These are phyloP conservation scores for Phytophthora foliorum DNA, from an alignment of 352 stramenopile genomes.

Conservation along the genomic window DNA sequence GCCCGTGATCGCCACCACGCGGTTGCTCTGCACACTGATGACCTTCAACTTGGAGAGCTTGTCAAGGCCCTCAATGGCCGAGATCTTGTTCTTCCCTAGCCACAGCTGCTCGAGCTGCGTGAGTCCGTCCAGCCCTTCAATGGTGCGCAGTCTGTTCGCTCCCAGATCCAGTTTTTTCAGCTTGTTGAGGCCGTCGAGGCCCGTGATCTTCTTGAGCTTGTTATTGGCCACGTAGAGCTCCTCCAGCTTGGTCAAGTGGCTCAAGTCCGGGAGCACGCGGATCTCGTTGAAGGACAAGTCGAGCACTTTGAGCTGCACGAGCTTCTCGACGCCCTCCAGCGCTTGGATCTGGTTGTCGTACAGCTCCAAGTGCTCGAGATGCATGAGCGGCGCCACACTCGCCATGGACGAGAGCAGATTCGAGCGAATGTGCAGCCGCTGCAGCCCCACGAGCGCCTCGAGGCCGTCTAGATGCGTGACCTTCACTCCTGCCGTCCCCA, in stretches of 20 bases:
- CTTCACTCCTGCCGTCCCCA: constrained; percentile 86
- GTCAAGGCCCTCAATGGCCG: constrained; percentile 89
- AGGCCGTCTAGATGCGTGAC: constrained; percentile 73
- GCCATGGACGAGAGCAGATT: constrained; percentile 87
- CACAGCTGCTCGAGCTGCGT: constrained; percentile 95
- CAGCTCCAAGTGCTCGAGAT: constrained; percentile 95
- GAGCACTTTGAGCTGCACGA: constrained; percentile 84
- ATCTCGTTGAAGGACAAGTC: constrained; percentile 99
- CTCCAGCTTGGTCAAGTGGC: constrained; percentile 86
- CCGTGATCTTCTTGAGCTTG: constrained; percentile 97
- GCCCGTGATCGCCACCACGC: constrained; percentile 94
- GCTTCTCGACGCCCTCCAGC: constrained; percentile 70
- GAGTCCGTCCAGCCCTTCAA: constrained; percentile 93
- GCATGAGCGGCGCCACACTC: constrained; percentile 64
- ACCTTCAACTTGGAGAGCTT: constrained; percentile 91
- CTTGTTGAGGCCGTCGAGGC: constrained; percentile 83
- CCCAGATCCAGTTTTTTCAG: constrained; percentile 97
- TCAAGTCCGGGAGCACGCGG: constrained; percentile 88
- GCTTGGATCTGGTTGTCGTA: constrained; percentile 98
- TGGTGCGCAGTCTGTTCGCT: constrained; percentile 95
- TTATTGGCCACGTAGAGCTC: constrained; percentile 98
- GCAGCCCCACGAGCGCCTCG: constrained; percentile 55
- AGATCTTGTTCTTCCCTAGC: constrained; percentile 99
- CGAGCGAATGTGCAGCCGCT: constrained; percentile 81
- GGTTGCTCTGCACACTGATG: constrained; percentile 96